Base-by-base conservation (phyloP, 2,329 filamentous ascomycete genomes). In the Waltergamsia citrina region DNA sequence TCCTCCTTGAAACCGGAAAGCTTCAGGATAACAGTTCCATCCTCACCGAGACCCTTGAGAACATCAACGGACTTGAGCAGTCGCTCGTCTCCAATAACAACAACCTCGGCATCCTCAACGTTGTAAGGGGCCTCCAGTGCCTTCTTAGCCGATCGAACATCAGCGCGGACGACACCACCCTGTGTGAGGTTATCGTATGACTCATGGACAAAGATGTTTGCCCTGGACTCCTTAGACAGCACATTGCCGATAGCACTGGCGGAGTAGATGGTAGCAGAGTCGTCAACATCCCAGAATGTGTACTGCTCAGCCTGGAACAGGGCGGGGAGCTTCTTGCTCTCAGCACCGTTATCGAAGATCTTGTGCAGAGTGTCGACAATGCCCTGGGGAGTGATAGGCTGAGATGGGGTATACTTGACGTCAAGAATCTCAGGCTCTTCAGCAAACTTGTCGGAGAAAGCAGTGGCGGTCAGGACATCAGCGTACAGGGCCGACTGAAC, bases 211-310 rank as follows among this genome's bases (percentile, higher is more conserved):
- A 72, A 70, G 43, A 81, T 61, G 43, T 78, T 76, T 49, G 50
- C 70, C 58, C 63, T 83, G 57, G 63, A 84, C 56, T 73, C 87
- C 67, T 81, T 78, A 69, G 79, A 90, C 67, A 67, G 74, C 10
- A 77, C 52, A 37, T 60, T 65, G 41, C 71, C 69, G 19, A 80
- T 52, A 24, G 65, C 72, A 16, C 72, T 60, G 9, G 86, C 80
- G 2, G 85, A 78, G 38, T 67, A 66, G 33, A 71, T 68, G 33
- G 81, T 72, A 2, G 67, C 60, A 19, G 87, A 87, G 54, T 78
- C 73, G 51, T 94, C 90, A 26, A 84, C 55, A 46, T 95, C 85
- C 87, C 88, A 96, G 71, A 98, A 95, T 10, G 80, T 81, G 63
- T 92, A 96, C 59, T 96, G 84, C 56, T 85, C 73, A 15, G 79